Conservation (phyloP, 371 early-diverging fungal genomes). For the Mucor mucedo region DNA sequence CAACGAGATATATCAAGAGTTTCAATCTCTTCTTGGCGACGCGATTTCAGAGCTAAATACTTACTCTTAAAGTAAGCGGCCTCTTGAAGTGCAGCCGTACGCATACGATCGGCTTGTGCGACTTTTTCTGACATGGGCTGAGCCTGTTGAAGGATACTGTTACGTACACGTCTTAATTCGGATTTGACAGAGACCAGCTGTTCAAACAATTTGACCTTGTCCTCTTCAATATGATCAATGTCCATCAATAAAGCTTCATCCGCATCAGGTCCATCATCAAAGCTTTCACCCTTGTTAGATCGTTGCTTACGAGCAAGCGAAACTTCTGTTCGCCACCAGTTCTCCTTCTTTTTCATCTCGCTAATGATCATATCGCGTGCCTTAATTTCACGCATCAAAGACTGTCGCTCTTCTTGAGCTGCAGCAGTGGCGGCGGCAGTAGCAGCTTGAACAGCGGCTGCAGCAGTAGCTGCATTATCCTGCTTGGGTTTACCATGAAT, state of each 20-base stretch:
- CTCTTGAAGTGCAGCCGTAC: conserved; percentile 64
- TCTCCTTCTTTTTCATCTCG: conserved; percentile 58
- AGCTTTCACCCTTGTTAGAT: conserved; percentile 21
- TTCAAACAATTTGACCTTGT: conserved; percentile 51
- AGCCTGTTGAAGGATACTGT: conserved; percentile 57
- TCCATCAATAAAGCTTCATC: conserved; percentile 44
- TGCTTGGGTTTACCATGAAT: not conserved
- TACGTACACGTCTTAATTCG: conserved; percentile 50
- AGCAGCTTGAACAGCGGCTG: conserved; percentile 5
- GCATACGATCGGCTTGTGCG: conserved; percentile 57
- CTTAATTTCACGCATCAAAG: conserved; percentile 45
- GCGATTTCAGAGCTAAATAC: conserved; percentile 38
- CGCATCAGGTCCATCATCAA: conserved; percentile 41
- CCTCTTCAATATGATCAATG: conserved; percentile 35
- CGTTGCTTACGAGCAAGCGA: conserved; percentile 47
- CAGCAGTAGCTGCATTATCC: not conserved
- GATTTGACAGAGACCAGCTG: conserved; percentile 48
- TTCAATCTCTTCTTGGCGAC: conserved; percentile 42
- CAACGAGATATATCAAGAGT: conserved; percentile 51
- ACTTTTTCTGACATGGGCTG: conserved; percentile 57
- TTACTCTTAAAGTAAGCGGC: conserved; percentile 66
- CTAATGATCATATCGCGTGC: conserved; percentile 44
- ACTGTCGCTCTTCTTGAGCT: conserved; percentile 25
- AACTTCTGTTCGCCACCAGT: conserved; percentile 62
- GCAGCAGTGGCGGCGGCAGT: conserved; percentile 1